Conservation (phyloP, 371 early-diverging fungal species). For the Circinella minor region DNA sequence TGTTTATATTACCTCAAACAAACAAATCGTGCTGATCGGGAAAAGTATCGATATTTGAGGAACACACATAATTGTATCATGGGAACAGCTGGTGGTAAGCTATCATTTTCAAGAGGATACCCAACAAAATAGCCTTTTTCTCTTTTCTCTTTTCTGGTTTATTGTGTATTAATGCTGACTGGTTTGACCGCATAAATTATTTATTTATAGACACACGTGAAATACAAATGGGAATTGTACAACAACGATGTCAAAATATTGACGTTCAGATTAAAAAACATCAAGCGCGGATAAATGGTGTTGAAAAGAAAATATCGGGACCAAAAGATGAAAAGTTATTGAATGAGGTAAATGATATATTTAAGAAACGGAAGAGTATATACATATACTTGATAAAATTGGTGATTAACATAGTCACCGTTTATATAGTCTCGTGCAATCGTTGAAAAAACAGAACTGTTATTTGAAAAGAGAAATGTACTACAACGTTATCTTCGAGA, state of each 20-base stretch:
- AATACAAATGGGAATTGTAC: conserved; percentile 59
- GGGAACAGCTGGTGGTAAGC: conserved; percentile 52
- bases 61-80: conserved; percentile 56
- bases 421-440: conserved; percentile 37
- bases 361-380: neutral
- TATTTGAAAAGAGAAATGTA: conserved; percentile 51
- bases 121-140: neutral
- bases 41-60: conserved; percentile 46
- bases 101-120: neutral
- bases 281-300: conserved; percentile 40
- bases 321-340: conserved; percentile 24
- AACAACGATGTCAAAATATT: conserved; percentile 60
- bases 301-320: conserved; percentile 37
- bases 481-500: conserved; percentile 44
- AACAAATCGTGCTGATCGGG: conserved; percentile 45
- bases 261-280: conserved; percentile 63
- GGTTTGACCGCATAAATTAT: neutral
- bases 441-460: conserved; percentile 45
- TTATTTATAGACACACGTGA: conserved; percentile 52
- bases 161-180: neutral
- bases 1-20: conserved; percentile 66
- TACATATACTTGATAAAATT: neutral
- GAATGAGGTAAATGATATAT: conserved; percentile 30
- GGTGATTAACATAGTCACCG: neutral
- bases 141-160: neutral